Evolutionary conservation across 768 basidiomycete species (phyloP).

Genomic region (Tephrocybe rancida): DNA sequence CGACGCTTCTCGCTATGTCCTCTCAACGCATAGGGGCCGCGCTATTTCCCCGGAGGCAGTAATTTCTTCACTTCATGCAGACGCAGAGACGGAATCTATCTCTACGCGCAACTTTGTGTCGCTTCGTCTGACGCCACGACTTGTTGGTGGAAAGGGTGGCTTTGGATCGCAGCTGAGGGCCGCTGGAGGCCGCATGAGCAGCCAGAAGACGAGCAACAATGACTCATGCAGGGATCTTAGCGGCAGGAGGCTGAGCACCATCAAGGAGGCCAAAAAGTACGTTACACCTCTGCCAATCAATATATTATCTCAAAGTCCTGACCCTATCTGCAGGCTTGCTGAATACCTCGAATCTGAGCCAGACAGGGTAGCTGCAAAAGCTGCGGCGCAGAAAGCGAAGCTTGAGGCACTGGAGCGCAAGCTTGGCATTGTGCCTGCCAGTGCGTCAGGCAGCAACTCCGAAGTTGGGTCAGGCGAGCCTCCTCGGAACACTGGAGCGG

Average conservation of each 20-base stretch:
- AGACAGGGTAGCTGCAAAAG: constrained; percentile 74
- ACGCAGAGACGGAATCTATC: constrained; percentile 12
- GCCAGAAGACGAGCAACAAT: constrained; percentile 93
- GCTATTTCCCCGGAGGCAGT: constrained; percentile 26
- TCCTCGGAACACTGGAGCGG: constrained; percentile 22
- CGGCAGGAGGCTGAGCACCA: constrained; percentile 86
- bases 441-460: constrained; percentile 23
- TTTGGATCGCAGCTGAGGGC: constrained; percentile 97
- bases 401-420: constrained; percentile 84
- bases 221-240: constrained; percentile 93
- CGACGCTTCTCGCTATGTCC: constrained; percentile 27
- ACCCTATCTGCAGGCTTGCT: constrained; percentile 57
- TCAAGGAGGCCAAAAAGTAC: constrained; percentile 95
- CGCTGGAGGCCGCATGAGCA: constrained; percentile 96
- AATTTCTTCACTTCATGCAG: constrained; percentile 27
- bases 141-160: constrained; percentile 94
- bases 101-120: constrained; percentile 46
- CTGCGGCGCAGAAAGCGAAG: constrained; percentile 79
- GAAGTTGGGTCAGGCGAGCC: constrained; percentile 29
- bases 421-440: constrained; percentile 62
- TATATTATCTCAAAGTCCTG: not conserved
- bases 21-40: constrained; percentile 42
- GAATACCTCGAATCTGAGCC: constrained; percentile 87
- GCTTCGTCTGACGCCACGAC: constrained; percentile 71
- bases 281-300: constrained; percentile 19